Evolutionary conservation across 768 basidiomycete genomes (phyloP).

Genomic region (Mycena capillaripes): DNA sequence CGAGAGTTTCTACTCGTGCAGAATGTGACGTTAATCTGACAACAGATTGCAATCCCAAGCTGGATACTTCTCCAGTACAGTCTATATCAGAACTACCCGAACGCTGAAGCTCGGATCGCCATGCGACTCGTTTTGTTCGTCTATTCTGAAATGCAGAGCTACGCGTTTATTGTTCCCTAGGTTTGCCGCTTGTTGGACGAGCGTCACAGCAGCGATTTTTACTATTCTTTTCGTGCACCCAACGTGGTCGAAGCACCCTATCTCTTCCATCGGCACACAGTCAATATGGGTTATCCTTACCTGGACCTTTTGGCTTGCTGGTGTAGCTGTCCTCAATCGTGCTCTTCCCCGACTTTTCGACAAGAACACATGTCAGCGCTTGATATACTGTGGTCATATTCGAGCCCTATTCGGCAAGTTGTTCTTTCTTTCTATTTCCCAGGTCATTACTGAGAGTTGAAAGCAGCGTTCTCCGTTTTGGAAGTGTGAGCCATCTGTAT

Average conservation of each 20-base stretch:
- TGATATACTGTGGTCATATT: conserved; percentile 71
- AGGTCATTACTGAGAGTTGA: not conserved
- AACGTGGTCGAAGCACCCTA: conserved; percentile 63
- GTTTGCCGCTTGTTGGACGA: conserved; percentile 74
- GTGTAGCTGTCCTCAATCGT: conserved; percentile 64
- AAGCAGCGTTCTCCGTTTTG: conserved; percentile 62
- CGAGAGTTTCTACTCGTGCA: not conserved
- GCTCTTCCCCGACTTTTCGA: conserved; percentile 61
- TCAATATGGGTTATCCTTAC: conserved; percentile 71
- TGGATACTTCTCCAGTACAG: conserved; percentile 73
- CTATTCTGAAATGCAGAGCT: not conserved
- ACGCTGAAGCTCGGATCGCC: conserved; percentile 56
- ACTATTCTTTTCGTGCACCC: conserved; percentile 75
- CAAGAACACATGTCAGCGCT: conserved; percentile 54
- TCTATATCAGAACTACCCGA: conserved; percentile 66
- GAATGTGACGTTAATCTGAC: not conserved
- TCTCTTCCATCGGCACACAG: conserved; percentile 72
- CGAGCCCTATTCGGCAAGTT: conserved; percentile 65
- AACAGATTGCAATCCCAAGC: conserved; percentile 65
- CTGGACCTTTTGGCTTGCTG: conserved; percentile 73
- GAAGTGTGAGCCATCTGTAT: conserved; percentile 57
- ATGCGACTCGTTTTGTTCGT: conserved; percentile 65
- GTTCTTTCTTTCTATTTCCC: not conserved
- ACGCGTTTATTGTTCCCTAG: conserved; percentile 46
- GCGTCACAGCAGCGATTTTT: conserved; percentile 64